phyloP scores from a whole-genome alignment of 495 filamentous ascomycete genomes.

The Xylaria cubensis region DNA sequence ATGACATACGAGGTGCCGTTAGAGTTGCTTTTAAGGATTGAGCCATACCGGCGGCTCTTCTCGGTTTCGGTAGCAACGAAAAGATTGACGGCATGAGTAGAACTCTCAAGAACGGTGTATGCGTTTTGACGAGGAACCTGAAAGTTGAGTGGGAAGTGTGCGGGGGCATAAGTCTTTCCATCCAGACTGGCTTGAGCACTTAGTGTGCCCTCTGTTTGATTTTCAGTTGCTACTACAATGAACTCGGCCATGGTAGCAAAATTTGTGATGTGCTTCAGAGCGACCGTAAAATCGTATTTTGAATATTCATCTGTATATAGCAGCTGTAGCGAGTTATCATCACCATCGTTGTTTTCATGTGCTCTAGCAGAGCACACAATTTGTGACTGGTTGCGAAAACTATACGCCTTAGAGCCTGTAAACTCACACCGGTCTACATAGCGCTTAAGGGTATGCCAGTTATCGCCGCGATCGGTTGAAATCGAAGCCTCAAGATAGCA shows the following conservation, averaged over 20 bases:
- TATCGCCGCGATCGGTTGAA: constrained; percentile 74
- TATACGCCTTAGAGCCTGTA: constrained; percentile 65
- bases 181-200: constrained; percentile 84
- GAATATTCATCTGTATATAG: constrained; percentile 79
- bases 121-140: constrained; percentile 73
- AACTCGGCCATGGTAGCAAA: constrained; percentile 96
- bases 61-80: constrained; percentile 78
- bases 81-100: constrained; percentile 89
- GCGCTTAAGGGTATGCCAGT: constrained; percentile 72
- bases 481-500: constrained; percentile 77
- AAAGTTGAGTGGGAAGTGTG: constrained; percentile 83
- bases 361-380: constrained; percentile 81
- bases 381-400: constrained; percentile 67
- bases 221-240: constrained; percentile 83
- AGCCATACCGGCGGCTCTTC: constrained; percentile 72
- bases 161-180: constrained; percentile 79
- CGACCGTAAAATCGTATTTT: constrained; percentile 58
- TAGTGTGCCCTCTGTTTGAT: constrained; percentile 68
- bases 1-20: constrained; percentile 95
- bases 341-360: constrained; percentile 62
- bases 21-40: constrained; percentile 95
- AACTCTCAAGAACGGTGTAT: constrained; percentile 93
- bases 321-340: constrained; percentile 70
- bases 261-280: constrained; percentile 73
- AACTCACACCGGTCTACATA: constrained; percentile 84